A percentile compares a stretch with the other conserved stretches of the same genome.
phyloP scores from a whole-genome alignment of 306 rosid species.

The Astragalus membranaceus region DNA sequence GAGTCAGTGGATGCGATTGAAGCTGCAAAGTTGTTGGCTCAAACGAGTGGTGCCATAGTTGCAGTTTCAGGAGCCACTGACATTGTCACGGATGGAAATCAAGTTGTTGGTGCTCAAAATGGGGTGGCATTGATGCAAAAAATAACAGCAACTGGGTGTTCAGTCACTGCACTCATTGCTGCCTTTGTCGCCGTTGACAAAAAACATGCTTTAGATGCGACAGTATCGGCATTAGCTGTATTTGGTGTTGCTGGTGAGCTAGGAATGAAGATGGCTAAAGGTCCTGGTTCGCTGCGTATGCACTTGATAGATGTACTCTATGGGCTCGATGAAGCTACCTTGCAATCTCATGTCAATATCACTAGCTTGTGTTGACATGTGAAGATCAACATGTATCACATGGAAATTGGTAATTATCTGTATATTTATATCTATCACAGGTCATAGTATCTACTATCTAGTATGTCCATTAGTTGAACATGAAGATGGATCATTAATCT shows the following conservation, averaged over 20 bases:
- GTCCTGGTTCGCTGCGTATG: conserved; percentile 78
- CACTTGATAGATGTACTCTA: conserved; percentile 81
- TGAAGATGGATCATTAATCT: background rate
- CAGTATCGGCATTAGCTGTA: conserved; percentile 56
- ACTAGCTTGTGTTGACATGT: conserved; percentile 29
- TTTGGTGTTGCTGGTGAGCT: conserved; percentile 76
- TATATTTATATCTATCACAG: background rate
- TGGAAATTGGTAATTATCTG: conserved; percentile 10
- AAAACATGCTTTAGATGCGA: conserved; percentile 51
- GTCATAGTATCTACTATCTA: background rate
- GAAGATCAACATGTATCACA: conserved; percentile 11
- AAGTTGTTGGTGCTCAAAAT: conserved; percentile 72
- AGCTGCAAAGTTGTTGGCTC: conserved; percentile 72
- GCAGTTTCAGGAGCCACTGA: conserved; percentile 84
- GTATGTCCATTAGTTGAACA: background rate
- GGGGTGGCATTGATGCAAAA: conserved; percentile 89
- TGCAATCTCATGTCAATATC: conserved; percentile 59
- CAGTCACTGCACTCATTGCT: conserved; percentile 81
- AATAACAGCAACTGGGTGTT: conserved; percentile 87
- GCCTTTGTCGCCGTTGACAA: conserved; percentile 84
- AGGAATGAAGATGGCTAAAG: conserved; percentile 73
- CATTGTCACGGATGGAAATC: conserved; percentile 70
- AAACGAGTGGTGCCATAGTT: conserved; percentile 62
- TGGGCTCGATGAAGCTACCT: conserved; percentile 65
- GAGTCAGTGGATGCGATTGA: conserved; percentile 77